These are phyloP conservation scores for Magnusiomyces tetraspermus DNA, from an alignment of 1,139 yeast species.

Conservation along the genomic window DNA sequence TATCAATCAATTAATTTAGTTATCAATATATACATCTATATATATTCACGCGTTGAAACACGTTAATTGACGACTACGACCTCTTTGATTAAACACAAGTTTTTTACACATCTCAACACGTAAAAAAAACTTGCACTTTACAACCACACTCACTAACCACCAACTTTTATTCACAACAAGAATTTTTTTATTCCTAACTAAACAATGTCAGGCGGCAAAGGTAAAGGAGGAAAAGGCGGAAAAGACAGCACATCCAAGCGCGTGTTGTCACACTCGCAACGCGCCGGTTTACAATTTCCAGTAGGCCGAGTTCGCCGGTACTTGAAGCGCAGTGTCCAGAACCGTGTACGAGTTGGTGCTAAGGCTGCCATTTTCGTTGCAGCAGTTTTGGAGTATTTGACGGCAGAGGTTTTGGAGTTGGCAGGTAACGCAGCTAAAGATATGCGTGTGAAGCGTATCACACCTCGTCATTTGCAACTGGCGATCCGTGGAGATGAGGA, in stretches of 20 bases:
- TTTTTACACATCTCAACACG: too few species aligned
- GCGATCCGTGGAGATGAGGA: conserved; percentile 99
- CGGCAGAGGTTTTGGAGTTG: conserved; percentile 96
- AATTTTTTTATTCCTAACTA: background rate
- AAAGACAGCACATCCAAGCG: conserved; percentile 47
- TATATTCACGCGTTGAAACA: too few species aligned
- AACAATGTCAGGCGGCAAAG: conserved; percentile 80
- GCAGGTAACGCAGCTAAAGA: conserved; percentile 99
- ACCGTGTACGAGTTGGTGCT: conserved; percentile 92
- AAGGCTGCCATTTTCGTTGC: conserved; percentile 96
- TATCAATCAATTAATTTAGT: too few species aligned
- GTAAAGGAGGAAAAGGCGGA: conserved; percentile 91
- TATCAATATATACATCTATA: too few species aligned
- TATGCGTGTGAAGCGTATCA: conserved; percentile 94
- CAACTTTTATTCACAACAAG: background rate
- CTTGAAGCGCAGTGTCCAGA: conserved; percentile 83
- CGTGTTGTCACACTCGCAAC: conserved; percentile 79
- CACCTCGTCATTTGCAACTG: conserved; percentile 96
- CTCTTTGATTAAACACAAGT: too few species aligned
- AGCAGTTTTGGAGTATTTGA: conserved; percentile 91
- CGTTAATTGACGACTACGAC: too few species aligned
- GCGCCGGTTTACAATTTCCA: conserved; percentile 96
- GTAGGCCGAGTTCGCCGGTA: conserved; percentile 98
- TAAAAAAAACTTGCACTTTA: background rate
- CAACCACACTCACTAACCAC: background rate